A percentile compares a stretch with the other conserved stretches of the same genome.
Evolutionary conservation across 2,329 filamentous ascomycete genomes (phyloP).

Genomic region (Aspergillus carbonarius): DNA sequence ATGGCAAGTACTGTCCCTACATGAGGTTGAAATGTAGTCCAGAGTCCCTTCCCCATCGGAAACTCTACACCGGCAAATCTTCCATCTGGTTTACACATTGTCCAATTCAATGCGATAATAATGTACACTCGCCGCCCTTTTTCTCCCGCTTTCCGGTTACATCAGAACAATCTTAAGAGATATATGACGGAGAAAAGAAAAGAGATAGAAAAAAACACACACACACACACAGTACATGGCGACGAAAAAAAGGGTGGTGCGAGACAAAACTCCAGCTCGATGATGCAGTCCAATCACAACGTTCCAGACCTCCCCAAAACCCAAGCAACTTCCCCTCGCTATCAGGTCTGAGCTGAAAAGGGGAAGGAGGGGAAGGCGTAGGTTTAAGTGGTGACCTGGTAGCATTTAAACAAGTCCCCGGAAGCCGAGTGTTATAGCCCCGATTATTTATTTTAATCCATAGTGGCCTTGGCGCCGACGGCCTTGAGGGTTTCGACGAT

Average conservation of each 20-base stretch:
- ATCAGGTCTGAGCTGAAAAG: constrained; percentile 4
- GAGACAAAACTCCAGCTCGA: constrained; percentile 25
- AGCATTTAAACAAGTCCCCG: constrained; percentile 13
- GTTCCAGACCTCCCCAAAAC: constrained; percentile 1
- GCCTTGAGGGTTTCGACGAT: constrained; percentile 93
- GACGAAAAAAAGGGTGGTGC: constrained; percentile 19
- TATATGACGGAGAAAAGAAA: constrained; percentile 24
- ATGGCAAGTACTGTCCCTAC: too few species aligned
- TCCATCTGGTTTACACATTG: constrained; percentile 19
- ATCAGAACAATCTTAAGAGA: constrained; percentile 21
- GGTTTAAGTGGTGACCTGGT: constrained; percentile 2
- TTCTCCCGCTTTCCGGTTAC: constrained; percentile 23
- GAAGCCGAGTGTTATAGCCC: constrained; percentile 7
- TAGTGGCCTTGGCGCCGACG: constrained; percentile 80
- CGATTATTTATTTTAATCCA: constrained; percentile 67
- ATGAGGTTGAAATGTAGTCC: too few species aligned
- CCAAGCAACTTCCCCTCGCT: not conserved
- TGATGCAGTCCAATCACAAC: constrained; percentile 25
- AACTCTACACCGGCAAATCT: constrained; percentile 3
- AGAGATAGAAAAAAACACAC: constrained; percentile 19
- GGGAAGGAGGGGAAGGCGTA: not conserved
- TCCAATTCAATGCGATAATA: constrained; percentile 31
- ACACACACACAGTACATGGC: constrained; percentile 13
- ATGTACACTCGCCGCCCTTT: constrained; percentile 40
- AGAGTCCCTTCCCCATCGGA: too few species aligned